Evolutionary conservation across 2,329 filamentous ascomycete genomes (phyloP), one percentile per base, ranked within the genome.

Genomic region (Aureobasidium uvarum): DNA sequence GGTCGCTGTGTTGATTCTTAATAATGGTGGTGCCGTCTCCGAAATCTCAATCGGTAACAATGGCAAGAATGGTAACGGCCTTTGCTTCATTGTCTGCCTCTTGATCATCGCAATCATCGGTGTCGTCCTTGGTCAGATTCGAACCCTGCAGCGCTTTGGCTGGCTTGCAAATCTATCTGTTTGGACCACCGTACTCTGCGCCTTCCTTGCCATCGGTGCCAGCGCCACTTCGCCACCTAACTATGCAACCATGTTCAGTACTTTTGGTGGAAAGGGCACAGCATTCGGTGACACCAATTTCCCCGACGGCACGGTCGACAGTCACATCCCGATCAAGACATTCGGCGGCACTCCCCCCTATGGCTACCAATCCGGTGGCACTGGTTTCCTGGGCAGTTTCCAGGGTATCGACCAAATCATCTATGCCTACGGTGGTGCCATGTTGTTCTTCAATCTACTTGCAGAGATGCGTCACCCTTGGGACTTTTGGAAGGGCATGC

Each of bases 361-460:
- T 62, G 25, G 62, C 14, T 69, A 46, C 43, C 28, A 45, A 65
- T 58, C 64, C 18, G 55, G 77, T 3, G 77, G 78, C 3, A 72
- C 75, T 18, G 76, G 79, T 20, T 79, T 83, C 62, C 69, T 76
- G 23, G 79, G 75, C 20, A 77, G 78, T 3, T 73, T 84, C 63
- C 81, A 80, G 63, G 81, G 81, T 8, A 75, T 82, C 28, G 80
- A 82, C 69, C 80, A 82, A 54, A 82, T 79, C 16, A 83, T 85
- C 5, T 83, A 82, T 59, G 80, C 82, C 0, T 87, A 86, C 68
- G 83, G 83, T 11, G 85, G 85, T 3, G 81, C 82, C 1, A 80
- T 84, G 74, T 75, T 87, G 14, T 87, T 86, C 71, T 79, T 81
- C 36, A 83, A 85, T 62, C 84, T 87, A 70, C 77, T 87, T 73